Base-by-base conservation (phyloP, 305 asterid species). In the Euphrasia arctica region DNA sequence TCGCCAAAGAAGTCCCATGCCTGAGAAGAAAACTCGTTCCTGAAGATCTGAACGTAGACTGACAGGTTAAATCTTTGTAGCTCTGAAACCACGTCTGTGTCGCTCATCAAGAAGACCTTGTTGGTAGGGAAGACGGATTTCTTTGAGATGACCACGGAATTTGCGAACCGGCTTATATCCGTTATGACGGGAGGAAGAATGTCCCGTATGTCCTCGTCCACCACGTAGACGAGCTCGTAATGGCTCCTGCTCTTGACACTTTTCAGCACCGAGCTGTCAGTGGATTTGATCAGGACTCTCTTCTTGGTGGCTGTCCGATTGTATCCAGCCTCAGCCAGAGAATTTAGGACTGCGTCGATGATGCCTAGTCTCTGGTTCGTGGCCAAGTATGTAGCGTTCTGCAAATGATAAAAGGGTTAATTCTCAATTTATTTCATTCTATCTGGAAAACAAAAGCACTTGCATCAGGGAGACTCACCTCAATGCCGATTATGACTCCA, bases 1-100 rank as follows among this genome's bases (percentile, higher is more conserved):
- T 93, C 97, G 36, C 87, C 75, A 67, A 78, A 84, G 81, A 75
- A 86, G 69, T 93, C 99, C 92, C 96, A 88, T 52, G 99, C 71
- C 68, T 90, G 96, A 75, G 99, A 83, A 5, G 72, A 48, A 69
- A 79, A 93, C 87, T 93, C 99, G 47, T 90, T 93, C 49, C 52
- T 64, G 72, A 93, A 86, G 22, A 42, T 12, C 67, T 62, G 82
- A 60, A 88, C 97, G 27, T 83, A 88, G 11, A 82, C 96, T 0
- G 74, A 12, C 27, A 93, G 85, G 56, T 76, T 69, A 45, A 74
- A 73, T 29, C 82, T 77, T 70, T 86, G 85, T 43, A 93, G 83
- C 78, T 77, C 84, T 22, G 72, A 70, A 61, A 85, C 89, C 12
- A 93, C 71, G 1, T 42, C 28, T 29, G 96, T 88, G 51, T 34